Conservation (phyloP, 2,329 filamentous ascomycete genomes). For the Aphanocladium album region DNA sequence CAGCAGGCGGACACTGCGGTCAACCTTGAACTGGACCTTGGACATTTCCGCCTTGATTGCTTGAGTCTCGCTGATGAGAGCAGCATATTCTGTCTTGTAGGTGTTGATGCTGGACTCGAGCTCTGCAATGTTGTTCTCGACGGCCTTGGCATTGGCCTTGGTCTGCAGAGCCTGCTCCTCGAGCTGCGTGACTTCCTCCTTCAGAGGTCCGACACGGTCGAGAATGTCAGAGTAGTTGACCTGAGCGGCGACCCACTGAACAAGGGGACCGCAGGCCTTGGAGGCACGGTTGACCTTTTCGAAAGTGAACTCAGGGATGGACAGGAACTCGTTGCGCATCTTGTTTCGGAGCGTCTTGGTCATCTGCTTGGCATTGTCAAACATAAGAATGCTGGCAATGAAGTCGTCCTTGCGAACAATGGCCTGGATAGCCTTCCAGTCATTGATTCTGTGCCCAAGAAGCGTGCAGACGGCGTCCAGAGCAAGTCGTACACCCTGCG, state of each 20-base stretch:
- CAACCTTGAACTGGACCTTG: slow-evolving; percentile 94
- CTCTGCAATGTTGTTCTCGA: slow-evolving; percentile 77
- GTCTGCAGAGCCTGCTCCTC: slow-evolving; percentile 88
- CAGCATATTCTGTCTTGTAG: slow-evolving; percentile 95
- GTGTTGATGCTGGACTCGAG: slow-evolving; percentile 88
- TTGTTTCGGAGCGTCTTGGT: slow-evolving; percentile 73
- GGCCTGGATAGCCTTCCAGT: slow-evolving; percentile 87
- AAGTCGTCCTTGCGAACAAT: slow-evolving; percentile 93
- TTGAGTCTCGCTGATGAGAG: slow-evolving; percentile 93
- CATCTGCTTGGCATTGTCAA: slow-evolving; percentile 95
- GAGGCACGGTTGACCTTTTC: slow-evolving; percentile 94
- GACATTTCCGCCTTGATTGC: slow-evolving; percentile 97
- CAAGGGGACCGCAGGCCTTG: slow-evolving; percentile 92
- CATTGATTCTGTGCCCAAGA: slow-evolving; percentile 80
- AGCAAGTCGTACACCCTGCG: slow-evolving; percentile 82
- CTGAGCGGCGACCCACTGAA: slow-evolving; percentile 95
- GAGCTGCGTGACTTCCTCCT: slow-evolving; percentile 80
- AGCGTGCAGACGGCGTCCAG: slow-evolving; percentile 95
- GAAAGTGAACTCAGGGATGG: slow-evolving; percentile 91
- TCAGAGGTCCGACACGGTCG: slow-evolving; percentile 85
- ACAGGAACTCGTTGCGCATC: slow-evolving; percentile 90
- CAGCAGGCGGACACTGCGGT: slow-evolving; percentile 87
- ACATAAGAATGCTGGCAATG: slow-evolving; percentile 95
- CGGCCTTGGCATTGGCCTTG: slow-evolving; percentile 86
- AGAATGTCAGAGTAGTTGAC: slow-evolving; percentile 98